Evolutionary conservation across 306 rosid species (phyloP), one percentile per base, ranked within the genome.

Genomic region (Begonia fuchsioides): DNA sequence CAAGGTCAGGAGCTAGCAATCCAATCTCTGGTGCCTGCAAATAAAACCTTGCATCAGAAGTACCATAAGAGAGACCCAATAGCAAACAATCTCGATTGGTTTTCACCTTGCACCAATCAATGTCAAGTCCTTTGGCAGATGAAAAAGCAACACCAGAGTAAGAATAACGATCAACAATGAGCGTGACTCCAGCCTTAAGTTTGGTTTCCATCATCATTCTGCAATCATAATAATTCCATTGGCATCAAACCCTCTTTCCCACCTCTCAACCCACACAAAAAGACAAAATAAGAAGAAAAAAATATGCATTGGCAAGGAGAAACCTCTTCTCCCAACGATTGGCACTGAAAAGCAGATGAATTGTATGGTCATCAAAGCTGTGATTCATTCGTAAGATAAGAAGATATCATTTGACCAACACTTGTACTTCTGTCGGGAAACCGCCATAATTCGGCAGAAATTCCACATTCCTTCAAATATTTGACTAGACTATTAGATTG

Each of bases 291-390:
- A 10, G 13, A 41, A 10, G 11, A 20, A 20, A 20, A 7, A 20
- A 20, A 20, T 20, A 0, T 7, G 6, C 6, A 7, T 5, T 5
- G 6, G 3, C 17, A 40, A 39, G 39, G 19, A 44, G 6, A 20
- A 70, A 90, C 95, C 95, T 84, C 63, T 79, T 90, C 67, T 90
- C 97, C 97, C 97, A 90, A 19, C 97, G 82, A 57, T 90, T 90
- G 39, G 97, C 94, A 46, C 95, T 90, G 50, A 90, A 90, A 57
- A 90, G 97, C 43, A 84, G 94, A 66, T 84, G 95, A 54, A 90
- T 66, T 2, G 94, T 63, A 52, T 15, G 94, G 64, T 90, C 97
- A 63, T 81, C 95, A 57, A 79, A 79, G 71, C 56, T 90, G 87
- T 0, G 97, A 84, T 44, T 83, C 41, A 43, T 84, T 84, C 12